A percentile compares a stretch with the other conserved stretches of the same genome.
These are phyloP conservation scores for Pichia sp. DNA, from an alignment of 1,139 yeast species.

Conservation along the genomic window DNA sequence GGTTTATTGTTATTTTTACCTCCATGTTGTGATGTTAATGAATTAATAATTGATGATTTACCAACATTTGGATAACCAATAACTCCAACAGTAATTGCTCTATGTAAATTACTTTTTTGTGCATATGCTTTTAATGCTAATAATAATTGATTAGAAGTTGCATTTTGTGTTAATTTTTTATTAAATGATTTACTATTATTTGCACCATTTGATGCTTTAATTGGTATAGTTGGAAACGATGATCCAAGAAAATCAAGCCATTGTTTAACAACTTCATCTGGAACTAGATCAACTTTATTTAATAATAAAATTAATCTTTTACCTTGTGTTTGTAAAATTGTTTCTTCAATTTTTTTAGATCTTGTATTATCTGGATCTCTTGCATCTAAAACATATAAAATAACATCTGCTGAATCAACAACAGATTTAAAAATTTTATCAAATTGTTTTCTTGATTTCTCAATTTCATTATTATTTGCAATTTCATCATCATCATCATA, in stretches of 20 bases:
- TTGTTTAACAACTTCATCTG: slow-evolving; percentile 71
- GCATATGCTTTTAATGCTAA: slow-evolving; percentile 85
- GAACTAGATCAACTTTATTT: slow-evolving; percentile 90
- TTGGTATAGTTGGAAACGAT: slow-evolving; percentile 87
- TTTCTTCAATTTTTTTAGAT: slow-evolving; percentile 85
- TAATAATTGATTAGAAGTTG: slow-evolving; percentile 68
- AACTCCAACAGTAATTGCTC: slow-evolving; percentile 93
- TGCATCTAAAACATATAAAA: slow-evolving; percentile 89
- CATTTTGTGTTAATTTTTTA: slow-evolving; percentile 65
- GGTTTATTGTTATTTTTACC: slow-evolving; percentile 49
- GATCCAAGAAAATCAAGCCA: slow-evolving; percentile 81
- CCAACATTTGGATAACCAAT: slow-evolving; percentile 97
- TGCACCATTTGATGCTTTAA: slow-evolving; percentile 46
- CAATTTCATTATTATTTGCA: slow-evolving; percentile 43
- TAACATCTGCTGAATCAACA: slow-evolving; percentile 84
- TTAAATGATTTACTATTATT: slow-evolving; percentile 66
- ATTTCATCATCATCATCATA: slow-evolving; percentile 29
- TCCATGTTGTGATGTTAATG: slow-evolving; percentile 80
- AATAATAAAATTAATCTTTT: slow-evolving; percentile 80
- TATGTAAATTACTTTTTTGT: slow-evolving; percentile 71
- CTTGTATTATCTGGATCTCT: slow-evolving; percentile 97
- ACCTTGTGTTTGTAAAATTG: slow-evolving; percentile 72
- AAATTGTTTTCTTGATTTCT: slow-evolving; percentile 86
- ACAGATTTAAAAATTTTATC: slow-evolving; percentile 80
- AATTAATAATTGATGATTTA: slow-evolving; percentile 89